These are phyloP conservation scores for Dryadomyces quercivorus DNA, from an alignment of 2,329 filamentous ascomycete genomes.

Conservation along the genomic window DNA sequence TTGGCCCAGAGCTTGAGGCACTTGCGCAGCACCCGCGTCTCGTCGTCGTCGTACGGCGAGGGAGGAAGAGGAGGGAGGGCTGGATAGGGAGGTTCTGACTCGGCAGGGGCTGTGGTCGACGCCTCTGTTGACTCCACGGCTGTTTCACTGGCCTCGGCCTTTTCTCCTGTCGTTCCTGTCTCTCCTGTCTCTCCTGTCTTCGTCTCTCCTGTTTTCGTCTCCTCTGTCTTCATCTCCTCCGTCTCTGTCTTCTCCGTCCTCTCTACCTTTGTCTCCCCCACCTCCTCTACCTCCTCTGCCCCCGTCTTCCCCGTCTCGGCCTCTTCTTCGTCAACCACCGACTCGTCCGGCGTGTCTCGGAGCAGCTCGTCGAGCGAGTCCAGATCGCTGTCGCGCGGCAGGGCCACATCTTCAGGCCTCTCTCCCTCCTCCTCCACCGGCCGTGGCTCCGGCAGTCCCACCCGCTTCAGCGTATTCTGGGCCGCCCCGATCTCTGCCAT, in stretches of 20 bases:
- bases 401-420: neutral
- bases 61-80: slow-evolving; percentile 13
- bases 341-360: slow-evolving; percentile 43
- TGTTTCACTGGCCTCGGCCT: neutral
- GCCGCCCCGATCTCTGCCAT: slow-evolving; percentile 70
- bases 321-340: slow-evolving; percentile 11
- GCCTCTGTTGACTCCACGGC: neutral
- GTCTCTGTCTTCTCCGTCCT: neutral
- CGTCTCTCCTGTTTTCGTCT: neutral
- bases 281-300: neutral
- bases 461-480: slow-evolving; percentile 51
- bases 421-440: slow-evolving; percentile 15
- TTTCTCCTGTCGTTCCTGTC: neutral
- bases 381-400: slow-evolving; percentile 18
- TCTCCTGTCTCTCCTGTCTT: neutral
- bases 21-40: slow-evolving; percentile 37
- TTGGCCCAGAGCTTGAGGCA: slow-evolving; percentile 54
- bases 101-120: neutral
- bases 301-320: neutral
- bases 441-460: slow-evolving; percentile 33
- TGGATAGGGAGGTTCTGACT: slow-evolving; percentile 8
- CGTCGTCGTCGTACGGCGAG: slow-evolving; percentile 32
- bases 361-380: slow-evolving; percentile 46
- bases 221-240: neutral
- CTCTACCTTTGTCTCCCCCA: neutral